A percentile compares a stretch with the other conserved stretches of the same genome.
Evolutionary conservation across 1,139 yeast species (phyloP).

Genomic region (Hyphopichia fennica): DNA sequence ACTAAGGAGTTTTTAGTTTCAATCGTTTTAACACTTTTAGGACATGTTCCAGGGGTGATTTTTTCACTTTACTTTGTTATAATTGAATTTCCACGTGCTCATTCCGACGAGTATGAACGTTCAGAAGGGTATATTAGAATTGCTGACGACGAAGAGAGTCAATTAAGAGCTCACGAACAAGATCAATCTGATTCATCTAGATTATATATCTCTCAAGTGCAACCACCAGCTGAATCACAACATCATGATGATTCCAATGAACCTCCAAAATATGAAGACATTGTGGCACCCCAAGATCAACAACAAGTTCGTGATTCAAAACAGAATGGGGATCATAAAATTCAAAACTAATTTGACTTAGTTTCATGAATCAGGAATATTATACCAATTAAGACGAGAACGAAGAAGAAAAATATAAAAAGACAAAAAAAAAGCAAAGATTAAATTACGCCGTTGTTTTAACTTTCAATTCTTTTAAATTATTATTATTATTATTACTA

Average conservation of each 20-base stretch:
- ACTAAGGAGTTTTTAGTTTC: constrained; percentile 38
- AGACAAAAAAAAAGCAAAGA: no score
- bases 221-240: constrained; percentile 1
- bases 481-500: not conserved
- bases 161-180: not conserved
- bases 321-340: constrained; percentile 27
- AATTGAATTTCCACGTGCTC: constrained; percentile 18
- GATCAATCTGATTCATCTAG: not conserved
- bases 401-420: no score
- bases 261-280: constrained; percentile 29
- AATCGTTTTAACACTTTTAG: constrained; percentile 35
- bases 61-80: constrained; percentile 36
- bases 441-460: no score
- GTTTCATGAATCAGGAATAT: no score
- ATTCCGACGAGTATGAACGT: constrained; percentile 1
- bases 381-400: no score
- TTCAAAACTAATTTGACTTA: constrained; percentile 20
- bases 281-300: constrained; percentile 13
- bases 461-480: not conserved
- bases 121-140: constrained; percentile 20
- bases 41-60: constrained; percentile 39
- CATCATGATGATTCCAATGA: constrained; percentile 1
- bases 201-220: constrained; percentile 2
- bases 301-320: constrained; percentile 14
- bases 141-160: constrained; percentile 19